Conservation (phyloP, 164 flowering plant genomes). For the Brasenia schreberi region DNA sequence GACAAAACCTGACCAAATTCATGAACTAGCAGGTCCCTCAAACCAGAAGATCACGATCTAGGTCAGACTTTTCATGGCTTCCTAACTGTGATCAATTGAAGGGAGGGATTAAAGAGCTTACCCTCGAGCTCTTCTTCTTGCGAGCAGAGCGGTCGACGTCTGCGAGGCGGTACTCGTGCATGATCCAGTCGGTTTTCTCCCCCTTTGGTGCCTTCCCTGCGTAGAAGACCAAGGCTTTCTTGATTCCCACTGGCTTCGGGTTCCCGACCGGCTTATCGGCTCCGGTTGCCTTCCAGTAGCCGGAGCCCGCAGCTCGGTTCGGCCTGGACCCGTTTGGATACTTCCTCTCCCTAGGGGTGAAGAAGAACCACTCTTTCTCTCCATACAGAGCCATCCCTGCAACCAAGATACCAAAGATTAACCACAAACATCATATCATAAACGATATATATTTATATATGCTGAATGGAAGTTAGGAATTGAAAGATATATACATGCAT, state of each 20-base stretch:
- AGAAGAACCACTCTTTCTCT: slow-evolving; percentile 15
- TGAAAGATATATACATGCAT: too few relatives aligned
- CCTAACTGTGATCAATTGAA: background rate
- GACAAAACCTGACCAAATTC: background rate
- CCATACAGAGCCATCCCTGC: slow-evolving; percentile 13
- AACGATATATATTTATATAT: too few relatives aligned
- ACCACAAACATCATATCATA: too few relatives aligned
- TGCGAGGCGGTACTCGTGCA: slow-evolving; percentile 17
- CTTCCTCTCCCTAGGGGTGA: slow-evolving; percentile 15
- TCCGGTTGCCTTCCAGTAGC: slow-evolving; percentile 25
- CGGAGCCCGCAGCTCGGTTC: slow-evolving; percentile 13
- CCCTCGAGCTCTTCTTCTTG: slow-evolving; percentile 11
- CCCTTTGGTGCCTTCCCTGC: slow-evolving; percentile 15
- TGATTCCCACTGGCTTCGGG: slow-evolving; percentile 11
- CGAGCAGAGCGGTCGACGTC: slow-evolving; percentile 12
- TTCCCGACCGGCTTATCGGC: slow-evolving; percentile 15
- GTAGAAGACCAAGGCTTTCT: slow-evolving; percentile 18
- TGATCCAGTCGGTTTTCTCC: slow-evolving; percentile 15
- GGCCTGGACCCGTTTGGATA: slow-evolving; percentile 19
- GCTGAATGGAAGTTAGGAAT: too few relatives aligned
- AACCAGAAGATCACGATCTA: background rate
- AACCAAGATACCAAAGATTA: background rate
- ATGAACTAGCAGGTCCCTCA: too few relatives aligned
- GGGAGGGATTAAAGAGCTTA: background rate
- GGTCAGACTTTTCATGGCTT: background rate